A percentile compares a stretch with the other conserved stretches of the same genome.
These are phyloP conservation scores for Eutrema salsugineum DNA, from an alignment of 441 rosid species.

Conservation along the genomic window DNA sequence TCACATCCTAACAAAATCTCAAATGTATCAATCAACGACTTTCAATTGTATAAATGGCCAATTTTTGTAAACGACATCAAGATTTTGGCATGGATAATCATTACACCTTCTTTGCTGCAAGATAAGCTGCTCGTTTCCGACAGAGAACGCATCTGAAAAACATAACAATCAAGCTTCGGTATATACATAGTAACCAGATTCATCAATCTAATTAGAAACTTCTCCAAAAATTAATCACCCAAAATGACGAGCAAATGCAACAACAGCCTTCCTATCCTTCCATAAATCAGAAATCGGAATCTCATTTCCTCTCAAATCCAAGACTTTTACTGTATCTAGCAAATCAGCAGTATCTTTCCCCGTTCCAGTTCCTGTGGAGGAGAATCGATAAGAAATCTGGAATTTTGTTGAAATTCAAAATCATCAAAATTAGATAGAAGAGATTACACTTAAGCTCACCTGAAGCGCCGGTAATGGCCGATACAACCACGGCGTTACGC, in stretches of 20 bases:
- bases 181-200: neutral
- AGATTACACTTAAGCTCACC: conserved; percentile 30
- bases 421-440: neutral
- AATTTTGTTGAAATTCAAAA: neutral
- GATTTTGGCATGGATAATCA: neutral
- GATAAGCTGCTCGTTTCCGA: conserved; percentile 87
- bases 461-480: conserved; percentile 58
- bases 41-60: neutral
- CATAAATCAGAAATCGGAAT: conserved; percentile 76
- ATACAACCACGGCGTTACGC: conserved; percentile 26
- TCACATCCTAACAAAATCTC: conserved; percentile 48
- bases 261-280: conserved; percentile 79
- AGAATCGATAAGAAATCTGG: neutral
- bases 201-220: neutral
- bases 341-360: conserved; percentile 35
- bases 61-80: neutral
- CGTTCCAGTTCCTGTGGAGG: conserved; percentile 46
- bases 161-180: neutral
- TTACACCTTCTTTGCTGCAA: conserved; percentile 90
- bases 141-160: conserved; percentile 78
- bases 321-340: conserved; percentile 54
- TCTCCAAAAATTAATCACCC: conserved; percentile 42
- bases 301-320: conserved; percentile 68
- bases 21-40: neutral
- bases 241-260: conserved; percentile 96